Conservation (phyloP, 345 rosid species). For the Arabidopsis arenosa region DNA sequence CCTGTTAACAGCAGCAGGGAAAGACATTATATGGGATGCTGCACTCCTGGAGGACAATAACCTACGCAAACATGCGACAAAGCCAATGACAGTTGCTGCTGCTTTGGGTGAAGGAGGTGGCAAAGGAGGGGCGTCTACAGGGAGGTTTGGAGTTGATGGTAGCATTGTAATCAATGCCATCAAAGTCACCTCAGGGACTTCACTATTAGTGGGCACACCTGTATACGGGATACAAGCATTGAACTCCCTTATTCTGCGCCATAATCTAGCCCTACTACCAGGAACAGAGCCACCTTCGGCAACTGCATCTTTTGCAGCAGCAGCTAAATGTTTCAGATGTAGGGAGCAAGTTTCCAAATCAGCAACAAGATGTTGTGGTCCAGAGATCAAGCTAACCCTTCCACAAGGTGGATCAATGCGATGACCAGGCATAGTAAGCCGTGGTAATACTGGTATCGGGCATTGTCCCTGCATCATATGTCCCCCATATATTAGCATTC, state of each 20-base stretch:
- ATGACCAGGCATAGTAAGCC: constrained; percentile 99
- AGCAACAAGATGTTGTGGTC: constrained; percentile 57
- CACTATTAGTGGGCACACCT: constrained; percentile 83
- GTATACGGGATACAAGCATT: constrained; percentile 89
- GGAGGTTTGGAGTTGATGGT: constrained; percentile 88
- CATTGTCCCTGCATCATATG: constrained; percentile 69
- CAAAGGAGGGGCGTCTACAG: constrained; percentile 94
- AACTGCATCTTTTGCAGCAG: constrained; percentile 98
- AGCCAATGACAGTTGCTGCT: constrained; percentile 98
- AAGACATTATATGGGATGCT: constrained; percentile 96
- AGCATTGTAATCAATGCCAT: constrained; percentile 99
- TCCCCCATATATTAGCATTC: constrained; percentile 25
- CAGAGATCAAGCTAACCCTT: constrained; percentile 67
- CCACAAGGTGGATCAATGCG: constrained; percentile 99
- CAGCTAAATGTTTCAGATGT: constrained; percentile 96
- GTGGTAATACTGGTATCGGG: constrained; percentile 85
- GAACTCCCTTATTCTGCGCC: constrained; percentile 99
- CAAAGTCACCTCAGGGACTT: constrained; percentile 94
- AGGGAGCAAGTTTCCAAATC: constrained; percentile 76
- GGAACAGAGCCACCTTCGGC: constrained; percentile 96
- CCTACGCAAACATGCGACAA: constrained; percentile 94
- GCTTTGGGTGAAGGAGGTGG: constrained; percentile 99
- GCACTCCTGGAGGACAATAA: constrained; percentile 88
- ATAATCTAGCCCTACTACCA: constrained; percentile 92
- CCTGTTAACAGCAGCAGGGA: constrained; percentile 99